Percentiles rank a stretch among this genome's conserved stretches.
Conservation (phyloP, 306 rosid species). For the Glycyrrhiza uralensis region DNA sequence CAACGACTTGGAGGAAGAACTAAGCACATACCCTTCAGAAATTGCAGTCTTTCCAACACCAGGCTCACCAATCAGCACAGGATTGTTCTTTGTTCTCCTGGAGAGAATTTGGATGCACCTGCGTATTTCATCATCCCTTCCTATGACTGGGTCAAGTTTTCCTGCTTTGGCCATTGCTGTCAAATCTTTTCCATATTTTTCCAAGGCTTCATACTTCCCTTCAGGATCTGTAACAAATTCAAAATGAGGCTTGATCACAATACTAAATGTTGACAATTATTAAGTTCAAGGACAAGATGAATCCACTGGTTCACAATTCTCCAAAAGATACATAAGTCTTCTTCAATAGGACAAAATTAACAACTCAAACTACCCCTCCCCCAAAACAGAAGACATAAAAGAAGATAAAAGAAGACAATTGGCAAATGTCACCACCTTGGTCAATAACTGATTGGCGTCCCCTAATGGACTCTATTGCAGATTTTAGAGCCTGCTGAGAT, state of each 20-base stretch:
- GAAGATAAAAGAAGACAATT: constrained; percentile 10
- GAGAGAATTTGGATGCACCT: constrained; percentile 98
- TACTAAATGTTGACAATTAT: constrained; percentile 11
- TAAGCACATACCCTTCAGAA: constrained; percentile 79
- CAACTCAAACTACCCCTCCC: neutral
- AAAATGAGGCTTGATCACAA: neutral
- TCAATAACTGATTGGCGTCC: constrained; percentile 93
- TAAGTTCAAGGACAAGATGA: neutral
- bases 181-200: constrained; percentile 92
- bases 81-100: constrained; percentile 97
- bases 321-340: neutral
- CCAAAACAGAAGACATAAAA: neutral
- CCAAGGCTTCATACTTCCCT: constrained; percentile 93
- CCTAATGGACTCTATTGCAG: constrained; percentile 82
- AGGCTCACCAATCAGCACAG: constrained; percentile 96
- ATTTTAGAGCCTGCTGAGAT: constrained; percentile 56
- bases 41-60: constrained; percentile 99
- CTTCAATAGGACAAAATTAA: neutral
- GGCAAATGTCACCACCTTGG: constrained; percentile 58
- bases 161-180: constrained; percentile 93
- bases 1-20: neutral
- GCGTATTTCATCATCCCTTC: constrained; percentile 98
- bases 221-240: constrained; percentile 76
- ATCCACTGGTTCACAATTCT: neutral
- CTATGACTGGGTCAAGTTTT: constrained; percentile 97